Percentiles rank a stretch among this genome's conserved stretches.
These are phyloP conservation scores for Phytophthora fragariae DNA, from an alignment of 352 stramenopile species.

Conservation along the genomic window DNA sequence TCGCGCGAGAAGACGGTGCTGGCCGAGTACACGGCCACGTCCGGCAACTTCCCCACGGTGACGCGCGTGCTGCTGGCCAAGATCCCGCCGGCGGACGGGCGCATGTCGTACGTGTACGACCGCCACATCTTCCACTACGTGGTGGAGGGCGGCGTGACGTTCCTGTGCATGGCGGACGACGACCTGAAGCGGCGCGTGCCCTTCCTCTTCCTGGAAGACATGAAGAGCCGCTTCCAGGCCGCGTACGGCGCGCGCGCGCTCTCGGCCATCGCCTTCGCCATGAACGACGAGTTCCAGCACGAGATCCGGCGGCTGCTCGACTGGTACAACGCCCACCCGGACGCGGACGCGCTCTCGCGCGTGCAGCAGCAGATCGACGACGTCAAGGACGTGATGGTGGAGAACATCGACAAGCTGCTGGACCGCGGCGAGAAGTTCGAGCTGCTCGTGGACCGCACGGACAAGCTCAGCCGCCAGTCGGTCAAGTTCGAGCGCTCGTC, in stretches of 20 bases:
- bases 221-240: slow-evolving; percentile 93
- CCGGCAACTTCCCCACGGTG: slow-evolving; percentile 98
- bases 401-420: slow-evolving; percentile 99
- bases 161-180: slow-evolving; percentile 98
- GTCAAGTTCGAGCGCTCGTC: slow-evolving; percentile 96
- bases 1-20: slow-evolving; percentile 98
- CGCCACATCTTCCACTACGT: slow-evolving; percentile 97
- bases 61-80: slow-evolving; percentile 97
- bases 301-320: slow-evolving; percentile 92
- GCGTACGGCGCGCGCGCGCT: slow-evolving; percentile 82
- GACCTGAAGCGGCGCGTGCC: slow-evolving; percentile 95
- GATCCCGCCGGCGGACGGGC: slow-evolving; percentile 93
- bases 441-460: slow-evolving; percentile 91
- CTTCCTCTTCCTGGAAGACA: slow-evolving; percentile 98
- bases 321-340: slow-evolving; percentile 89
- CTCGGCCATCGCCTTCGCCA: slow-evolving; percentile 97
- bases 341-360: slow-evolving; percentile 92
- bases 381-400: slow-evolving; percentile 98
- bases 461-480: slow-evolving; percentile 97
- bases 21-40: slow-evolving; percentile 96
- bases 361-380: slow-evolving; percentile 98
- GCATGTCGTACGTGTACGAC: slow-evolving; percentile 99
- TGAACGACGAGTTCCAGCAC: slow-evolving; percentile 98
- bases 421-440: slow-evolving; percentile 99
- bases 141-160: slow-evolving; percentile 96